Evolutionary conservation across 2,329 filamentous ascomycete species (phyloP), one percentile per base, ranked within the genome.

Genomic region (Ophiostoma ulmi): DNA sequence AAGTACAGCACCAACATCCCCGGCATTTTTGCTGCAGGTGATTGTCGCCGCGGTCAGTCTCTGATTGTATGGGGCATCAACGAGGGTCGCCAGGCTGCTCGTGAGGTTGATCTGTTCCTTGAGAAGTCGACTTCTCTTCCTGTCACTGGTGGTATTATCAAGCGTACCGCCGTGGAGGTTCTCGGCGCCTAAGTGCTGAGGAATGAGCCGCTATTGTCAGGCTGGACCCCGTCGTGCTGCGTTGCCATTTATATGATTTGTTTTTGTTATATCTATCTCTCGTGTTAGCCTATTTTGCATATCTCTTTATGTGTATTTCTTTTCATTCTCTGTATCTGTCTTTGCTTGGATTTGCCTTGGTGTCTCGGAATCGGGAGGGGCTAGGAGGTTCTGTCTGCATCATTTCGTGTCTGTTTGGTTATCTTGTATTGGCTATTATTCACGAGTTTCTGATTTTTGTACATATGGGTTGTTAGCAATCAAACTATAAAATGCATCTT

Each of bases 21-120:
- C 20, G 94, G 94, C 74, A 89, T 97, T 69, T 97, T 97, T 80
- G 93, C 94, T 73, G 94, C 94, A 73, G 94, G 94, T 81, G 94
- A 98, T 81, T 97, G 94, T 81, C 91, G 94, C 73, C 91, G 94
- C 78, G 94, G 94, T 71, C 94, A 71, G 70, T 71, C 70, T 48
- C 70, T 71, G 41, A 71, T 71, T 39, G 70, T 71, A 1, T 71
- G 89, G 91, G 94, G 94, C 79, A 98, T 98, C 84, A 98, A 98
- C 79, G 94, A 98, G 83, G 94, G 94, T 77, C 91, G 94, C 76
- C 92, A 95, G 83, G 90, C 91, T 76, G 94, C 94, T 77, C 91
- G 94, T 73, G 94, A 98, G 80, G 91, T 97, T 71, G 94, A 98
- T 80, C 81, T 92, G 69, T 97, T 88, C 85, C 90, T 98, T 64